A percentile compares a stretch with the other conserved stretches of the same genome.
These are phyloP conservation scores for Ashbya aceris DNA, from an alignment of 1,139 yeast species.

Conservation along the genomic window DNA sequence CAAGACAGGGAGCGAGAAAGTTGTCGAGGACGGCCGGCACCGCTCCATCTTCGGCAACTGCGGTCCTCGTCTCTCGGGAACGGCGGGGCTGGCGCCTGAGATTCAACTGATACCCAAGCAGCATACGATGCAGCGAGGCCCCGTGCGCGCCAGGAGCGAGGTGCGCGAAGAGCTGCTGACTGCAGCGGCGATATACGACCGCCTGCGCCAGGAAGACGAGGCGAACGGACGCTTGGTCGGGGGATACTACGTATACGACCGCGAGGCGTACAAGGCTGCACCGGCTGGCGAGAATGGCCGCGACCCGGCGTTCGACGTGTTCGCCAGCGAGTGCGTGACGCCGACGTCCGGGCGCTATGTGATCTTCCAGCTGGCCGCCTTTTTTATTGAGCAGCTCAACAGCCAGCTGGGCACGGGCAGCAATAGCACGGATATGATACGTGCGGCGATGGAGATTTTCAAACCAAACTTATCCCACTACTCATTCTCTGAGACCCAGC, in stretches of 20 bases:
- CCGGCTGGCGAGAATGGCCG: constrained; percentile 5
- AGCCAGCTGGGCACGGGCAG: constrained; percentile 8
- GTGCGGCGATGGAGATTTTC: constrained; percentile 24
- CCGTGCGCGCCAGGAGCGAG: neutral
- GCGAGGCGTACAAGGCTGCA: constrained; percentile 9
- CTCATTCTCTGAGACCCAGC: constrained; percentile 22
- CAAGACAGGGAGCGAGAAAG: neutral
- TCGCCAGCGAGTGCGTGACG: constrained; percentile 20
- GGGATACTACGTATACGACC: constrained; percentile 14
- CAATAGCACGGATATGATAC: constrained; percentile 10
- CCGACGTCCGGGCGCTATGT: constrained; percentile 30
- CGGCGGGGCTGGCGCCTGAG: neutral
- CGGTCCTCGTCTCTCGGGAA: neutral
- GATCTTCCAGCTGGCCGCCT: constrained; percentile 27
- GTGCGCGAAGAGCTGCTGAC: neutral
- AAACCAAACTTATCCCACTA: constrained; percentile 30
- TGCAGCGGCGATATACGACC: constrained; percentile 4
- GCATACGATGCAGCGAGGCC: neutral
- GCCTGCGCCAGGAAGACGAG: constrained; percentile 3
- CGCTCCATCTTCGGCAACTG: neutral
- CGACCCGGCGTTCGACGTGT: constrained; percentile 22
- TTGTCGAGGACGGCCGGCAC: neutral
- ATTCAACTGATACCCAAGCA: neutral
- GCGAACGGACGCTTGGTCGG: constrained; percentile 5
- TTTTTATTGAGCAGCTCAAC: constrained; percentile 21